A percentile compares a stretch with the other conserved stretches of the same genome.
phyloP scores from a whole-genome alignment of 2,329 filamentous ascomycete genomes.

The Elsinoe arachidis region DNA sequence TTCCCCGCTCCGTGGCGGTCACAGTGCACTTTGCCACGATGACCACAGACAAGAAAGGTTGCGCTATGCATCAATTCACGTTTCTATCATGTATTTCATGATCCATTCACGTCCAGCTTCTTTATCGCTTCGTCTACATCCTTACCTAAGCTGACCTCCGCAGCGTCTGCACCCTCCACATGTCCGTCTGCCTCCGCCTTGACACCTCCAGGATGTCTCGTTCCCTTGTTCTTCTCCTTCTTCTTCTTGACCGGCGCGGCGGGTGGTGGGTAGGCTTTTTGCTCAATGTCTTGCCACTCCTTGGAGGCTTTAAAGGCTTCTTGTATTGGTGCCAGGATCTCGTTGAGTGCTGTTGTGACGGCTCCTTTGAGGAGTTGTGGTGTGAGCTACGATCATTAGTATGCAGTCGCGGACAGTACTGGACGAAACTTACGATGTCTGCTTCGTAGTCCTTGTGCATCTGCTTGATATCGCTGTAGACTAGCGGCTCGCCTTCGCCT shows the following conservation, averaged over 20 bases:
- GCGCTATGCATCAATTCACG: background rate
- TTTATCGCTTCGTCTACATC: slow-evolving; percentile 33
- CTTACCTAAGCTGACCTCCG: slow-evolving; percentile 34
- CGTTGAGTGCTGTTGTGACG: slow-evolving; percentile 62
- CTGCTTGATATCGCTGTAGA: slow-evolving; percentile 67
- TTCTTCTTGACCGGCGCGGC: slow-evolving; percentile 54
- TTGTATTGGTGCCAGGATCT: slow-evolving; percentile 70
- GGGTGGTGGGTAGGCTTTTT: slow-evolving; percentile 71
- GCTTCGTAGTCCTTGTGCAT: slow-evolving; percentile 72
- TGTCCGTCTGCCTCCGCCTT: slow-evolving; percentile 39
- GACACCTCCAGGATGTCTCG: slow-evolving; percentile 49
- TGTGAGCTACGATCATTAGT: slow-evolving; percentile 48
- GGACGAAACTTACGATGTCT: slow-evolving; percentile 55
- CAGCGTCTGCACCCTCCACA: slow-evolving; percentile 34
- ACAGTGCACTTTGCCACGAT: no score
- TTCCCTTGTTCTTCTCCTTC: slow-evolving; percentile 65
- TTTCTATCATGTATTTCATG: slow-evolving; percentile 3
- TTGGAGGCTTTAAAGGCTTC: slow-evolving; percentile 58
- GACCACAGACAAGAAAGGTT: no score
- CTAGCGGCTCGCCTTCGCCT: slow-evolving; percentile 61
- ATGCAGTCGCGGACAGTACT: background rate
- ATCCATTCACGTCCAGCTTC: slow-evolving; percentile 23
- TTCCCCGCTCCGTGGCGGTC: no score
- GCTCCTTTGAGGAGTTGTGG: slow-evolving; percentile 86
- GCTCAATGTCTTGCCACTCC: slow-evolving; percentile 72